Conservation (phyloP, 2,329 filamentous ascomycete species). For the Furcasterigmium furcatum region DNA sequence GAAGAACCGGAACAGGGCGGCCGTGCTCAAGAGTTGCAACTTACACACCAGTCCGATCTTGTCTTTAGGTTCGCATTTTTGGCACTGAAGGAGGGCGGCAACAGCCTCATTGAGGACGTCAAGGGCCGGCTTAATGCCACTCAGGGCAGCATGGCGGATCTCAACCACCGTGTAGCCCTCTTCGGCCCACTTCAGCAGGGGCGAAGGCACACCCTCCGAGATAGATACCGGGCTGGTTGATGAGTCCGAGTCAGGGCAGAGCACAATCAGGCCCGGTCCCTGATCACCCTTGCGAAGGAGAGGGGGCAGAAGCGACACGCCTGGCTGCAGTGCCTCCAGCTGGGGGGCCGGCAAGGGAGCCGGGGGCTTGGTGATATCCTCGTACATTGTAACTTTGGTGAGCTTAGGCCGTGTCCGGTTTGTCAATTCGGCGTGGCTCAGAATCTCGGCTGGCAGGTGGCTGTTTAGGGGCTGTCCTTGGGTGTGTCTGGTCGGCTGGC, state of each 20-base stretch:
- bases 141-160: constrained; percentile 28
- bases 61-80: constrained; percentile 28
- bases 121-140: constrained; percentile 8
- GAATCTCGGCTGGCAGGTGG: too few species aligned
- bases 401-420: too few species aligned
- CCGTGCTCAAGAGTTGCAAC: too few species aligned
- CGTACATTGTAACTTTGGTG: too few species aligned
- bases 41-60: constrained; percentile 34
- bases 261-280: constrained; percentile 31
- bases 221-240: too few species aligned
- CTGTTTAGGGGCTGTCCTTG: not conserved
- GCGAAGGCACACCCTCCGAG: constrained; percentile 21
- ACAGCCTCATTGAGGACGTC: constrained; percentile 13
- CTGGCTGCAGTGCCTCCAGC: constrained; percentile 9
- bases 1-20: too few species aligned
- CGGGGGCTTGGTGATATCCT: constrained; percentile 20
- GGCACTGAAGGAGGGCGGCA: constrained; percentile 8
- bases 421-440: too few species aligned
- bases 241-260: constrained; percentile 13
- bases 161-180: constrained; percentile 64
- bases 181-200: constrained; percentile 68
- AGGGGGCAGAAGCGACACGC: constrained; percentile 23
- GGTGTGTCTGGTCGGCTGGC: too few species aligned
- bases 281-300: constrained; percentile 27
- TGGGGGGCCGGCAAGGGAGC: constrained; percentile 17